These are phyloP conservation scores for Penicillium sumatraense DNA, from an alignment of 2,329 filamentous ascomycete species.

Conservation along the genomic window DNA sequence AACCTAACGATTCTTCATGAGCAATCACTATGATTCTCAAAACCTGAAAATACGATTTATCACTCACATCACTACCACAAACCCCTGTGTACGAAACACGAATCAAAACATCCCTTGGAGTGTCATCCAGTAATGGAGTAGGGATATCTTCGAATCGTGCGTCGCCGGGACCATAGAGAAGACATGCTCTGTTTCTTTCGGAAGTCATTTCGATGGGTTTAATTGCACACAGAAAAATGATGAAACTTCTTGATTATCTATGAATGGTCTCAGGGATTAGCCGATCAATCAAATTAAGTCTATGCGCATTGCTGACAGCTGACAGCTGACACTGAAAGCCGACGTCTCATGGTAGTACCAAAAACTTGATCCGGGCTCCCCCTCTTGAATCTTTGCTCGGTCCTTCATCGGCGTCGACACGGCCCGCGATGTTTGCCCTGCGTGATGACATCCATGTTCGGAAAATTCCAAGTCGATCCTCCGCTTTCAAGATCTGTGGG, in stretches of 20 bases:
- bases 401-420: not conserved
- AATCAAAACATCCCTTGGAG: not conserved
- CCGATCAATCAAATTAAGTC: not conserved
- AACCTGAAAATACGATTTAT: not conserved
- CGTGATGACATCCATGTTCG: not conserved
- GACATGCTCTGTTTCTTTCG: not conserved
- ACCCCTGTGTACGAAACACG: not conserved
- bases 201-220: not conserved
- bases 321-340: not conserved
- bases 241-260: not conserved
- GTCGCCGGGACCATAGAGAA: not conserved
- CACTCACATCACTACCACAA: not conserved
- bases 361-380: not conserved
- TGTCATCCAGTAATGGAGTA: not conserved
- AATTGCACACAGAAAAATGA: not conserved
- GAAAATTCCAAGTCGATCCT: not conserved
- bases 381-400: not conserved
- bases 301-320: not conserved
- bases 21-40: not conserved
- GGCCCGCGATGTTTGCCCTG: not conserved
- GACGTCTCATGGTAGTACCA: not conserved
- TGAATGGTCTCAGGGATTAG: not conserved
- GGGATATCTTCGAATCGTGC: not conserved
- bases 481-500: not conserved
- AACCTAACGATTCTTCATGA: not conserved